These are phyloP conservation scores for Funneliformis geosporum DNA, from an alignment of 192 early-diverging fungal species.

Conservation along the genomic window DNA sequence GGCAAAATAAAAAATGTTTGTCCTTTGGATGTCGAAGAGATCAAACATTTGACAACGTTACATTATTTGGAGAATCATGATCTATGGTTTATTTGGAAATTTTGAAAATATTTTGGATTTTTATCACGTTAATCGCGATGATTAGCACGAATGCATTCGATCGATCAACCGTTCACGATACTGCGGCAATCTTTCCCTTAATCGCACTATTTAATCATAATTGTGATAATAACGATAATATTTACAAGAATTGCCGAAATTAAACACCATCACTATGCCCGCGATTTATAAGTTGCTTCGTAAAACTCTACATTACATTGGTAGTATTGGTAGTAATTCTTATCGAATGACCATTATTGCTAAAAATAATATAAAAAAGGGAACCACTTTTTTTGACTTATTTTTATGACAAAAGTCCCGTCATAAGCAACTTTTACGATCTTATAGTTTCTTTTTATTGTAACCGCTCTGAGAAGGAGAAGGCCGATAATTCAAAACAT, in stretches of 20 bases:
- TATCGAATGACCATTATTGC: neutral
- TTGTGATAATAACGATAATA: neutral
- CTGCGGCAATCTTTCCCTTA: slow-evolving; percentile 1
- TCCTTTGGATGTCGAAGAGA: slow-evolving; percentile 20
- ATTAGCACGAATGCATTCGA: slow-evolving; percentile 1
- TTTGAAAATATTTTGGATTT: slow-evolving; percentile 21
- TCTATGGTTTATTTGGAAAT: slow-evolving; percentile 21
- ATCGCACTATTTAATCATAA: slow-evolving; percentile 21
- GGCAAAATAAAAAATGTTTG: slow-evolving; percentile 1
- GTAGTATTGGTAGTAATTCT: neutral
- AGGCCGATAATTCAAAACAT: neutral
- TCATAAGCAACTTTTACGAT: neutral
- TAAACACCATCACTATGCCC: neutral
- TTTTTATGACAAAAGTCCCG: neutral
- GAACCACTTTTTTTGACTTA: neutral
- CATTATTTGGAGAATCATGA: neutral
- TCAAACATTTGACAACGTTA: slow-evolving; percentile 4
- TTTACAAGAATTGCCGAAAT: neutral
- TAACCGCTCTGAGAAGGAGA: neutral
- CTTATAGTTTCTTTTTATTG: neutral
- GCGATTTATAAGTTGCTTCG: neutral
- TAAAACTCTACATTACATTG: neutral
- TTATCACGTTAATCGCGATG: slow-evolving; percentile 17
- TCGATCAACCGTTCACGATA: neutral
- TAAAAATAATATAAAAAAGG: neutral